A percentile compares a stretch with the other conserved stretches of the same genome.
These are phyloP conservation scores for Xylariales sp. DNA, from an alignment of 2,329 filamentous ascomycete species.

Conservation along the genomic window DNA sequence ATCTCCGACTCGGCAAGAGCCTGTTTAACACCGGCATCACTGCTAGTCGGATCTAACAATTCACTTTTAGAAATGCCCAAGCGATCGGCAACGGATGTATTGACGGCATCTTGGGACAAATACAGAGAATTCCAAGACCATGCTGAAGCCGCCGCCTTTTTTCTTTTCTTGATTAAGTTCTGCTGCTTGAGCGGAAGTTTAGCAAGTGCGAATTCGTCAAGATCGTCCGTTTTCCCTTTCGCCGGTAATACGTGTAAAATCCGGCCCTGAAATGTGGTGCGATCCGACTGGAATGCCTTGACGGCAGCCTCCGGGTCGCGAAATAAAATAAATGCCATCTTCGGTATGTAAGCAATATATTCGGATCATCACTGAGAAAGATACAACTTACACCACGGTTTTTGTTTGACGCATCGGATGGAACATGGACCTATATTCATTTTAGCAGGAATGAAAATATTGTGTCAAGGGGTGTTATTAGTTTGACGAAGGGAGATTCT, in stretches of 20 bases:
- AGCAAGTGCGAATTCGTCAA: constrained; percentile 90
- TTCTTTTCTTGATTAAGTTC: constrained; percentile 86
- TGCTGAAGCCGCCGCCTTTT: constrained; percentile 78
- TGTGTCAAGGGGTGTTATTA: constrained; percentile 44
- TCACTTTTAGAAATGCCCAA: constrained; percentile 92
- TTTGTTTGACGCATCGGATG: constrained; percentile 75
- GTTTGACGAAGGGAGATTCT: constrained; percentile 59
- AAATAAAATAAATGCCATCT: constrained; percentile 86
- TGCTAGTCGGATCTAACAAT: constrained; percentile 92
- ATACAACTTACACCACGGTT: constrained; percentile 73
- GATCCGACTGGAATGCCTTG: constrained; percentile 83
- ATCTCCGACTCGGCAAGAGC: constrained; percentile 95
- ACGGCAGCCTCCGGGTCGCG: constrained; percentile 77
- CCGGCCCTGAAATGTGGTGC: constrained; percentile 90
- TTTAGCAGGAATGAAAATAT: constrained; percentile 54
- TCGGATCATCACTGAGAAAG: constrained; percentile 12
- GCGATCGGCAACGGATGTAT: constrained; percentile 86
- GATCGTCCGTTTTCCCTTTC: constrained; percentile 80
- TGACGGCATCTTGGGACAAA: constrained; percentile 96
- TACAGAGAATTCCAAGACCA: constrained; percentile 99
- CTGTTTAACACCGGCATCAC: constrained; percentile 95
- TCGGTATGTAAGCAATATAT: constrained; percentile 28
- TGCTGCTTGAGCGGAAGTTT: constrained; percentile 96
- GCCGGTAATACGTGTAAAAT: constrained; percentile 91
- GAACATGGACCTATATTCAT: constrained; percentile 80